phyloP scores from a whole-genome alignment of 306 rosid species.

The Abrus precatorius region DNA sequence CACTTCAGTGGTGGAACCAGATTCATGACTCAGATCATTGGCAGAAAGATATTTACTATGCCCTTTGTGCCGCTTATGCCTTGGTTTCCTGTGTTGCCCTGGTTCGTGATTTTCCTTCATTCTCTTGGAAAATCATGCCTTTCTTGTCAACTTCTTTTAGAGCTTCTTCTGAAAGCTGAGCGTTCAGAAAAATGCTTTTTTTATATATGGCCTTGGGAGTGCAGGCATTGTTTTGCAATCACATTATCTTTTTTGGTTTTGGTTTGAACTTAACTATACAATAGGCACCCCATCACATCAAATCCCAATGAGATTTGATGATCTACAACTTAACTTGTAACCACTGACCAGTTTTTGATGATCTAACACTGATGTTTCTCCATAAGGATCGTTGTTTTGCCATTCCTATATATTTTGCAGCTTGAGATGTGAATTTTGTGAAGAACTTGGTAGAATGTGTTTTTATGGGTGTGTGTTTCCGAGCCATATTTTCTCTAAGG shows the following conservation, averaged over 20 bases:
- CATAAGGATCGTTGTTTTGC: neutral
- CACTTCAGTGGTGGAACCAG: constrained; percentile 52
- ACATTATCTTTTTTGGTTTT: neutral
- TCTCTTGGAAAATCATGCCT: constrained; percentile 2
- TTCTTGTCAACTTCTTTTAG: neutral
- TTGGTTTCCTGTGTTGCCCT: constrained; percentile 67
- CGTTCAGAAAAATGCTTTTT: neutral
- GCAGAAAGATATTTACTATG: constrained; percentile 55
- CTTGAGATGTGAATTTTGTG: constrained; percentile 30
- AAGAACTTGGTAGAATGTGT: constrained; percentile 21
- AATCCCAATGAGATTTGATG: neutral
- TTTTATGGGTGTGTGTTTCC: neutral
- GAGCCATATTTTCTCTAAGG: neutral
- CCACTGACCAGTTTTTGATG: constrained; percentile 19
- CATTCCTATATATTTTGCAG: neutral
- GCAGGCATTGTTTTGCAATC: neutral
- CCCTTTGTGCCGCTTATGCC: constrained; percentile 62
- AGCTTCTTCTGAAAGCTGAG: neutral
- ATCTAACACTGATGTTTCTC: neutral
- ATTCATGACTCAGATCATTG: constrained; percentile 50
- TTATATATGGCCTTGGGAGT: neutral
- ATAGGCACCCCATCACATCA: constrained; percentile 16
- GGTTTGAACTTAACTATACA: neutral
- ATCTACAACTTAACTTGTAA: neutral
- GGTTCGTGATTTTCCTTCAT: constrained; percentile 47